Evolutionary conservation across 2,329 filamentous ascomycete species (phyloP).

Genomic region (Monilinia fructigena): DNA sequence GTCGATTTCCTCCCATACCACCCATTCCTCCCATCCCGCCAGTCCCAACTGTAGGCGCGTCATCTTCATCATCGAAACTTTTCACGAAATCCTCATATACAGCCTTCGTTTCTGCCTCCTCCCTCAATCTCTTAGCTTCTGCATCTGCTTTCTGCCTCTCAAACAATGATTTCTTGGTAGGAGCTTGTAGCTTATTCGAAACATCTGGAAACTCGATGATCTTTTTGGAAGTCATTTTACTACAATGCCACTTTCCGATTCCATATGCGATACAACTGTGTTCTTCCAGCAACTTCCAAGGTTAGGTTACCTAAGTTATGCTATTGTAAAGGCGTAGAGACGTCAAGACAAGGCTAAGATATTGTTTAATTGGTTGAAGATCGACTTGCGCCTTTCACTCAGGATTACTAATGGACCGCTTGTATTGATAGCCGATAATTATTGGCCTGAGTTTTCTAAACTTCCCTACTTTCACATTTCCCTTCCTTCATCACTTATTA

Average conservation of each 20-base stretch:
- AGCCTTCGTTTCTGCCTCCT: slow-evolving; percentile 82
- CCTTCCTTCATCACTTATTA: neutral
- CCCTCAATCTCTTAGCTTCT: slow-evolving; percentile 80
- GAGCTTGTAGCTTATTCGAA: slow-evolving; percentile 73
- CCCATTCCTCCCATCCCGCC: slow-evolving; percentile 29
- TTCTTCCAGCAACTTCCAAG: too few species aligned
- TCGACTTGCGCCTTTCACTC: slow-evolving; percentile 1
- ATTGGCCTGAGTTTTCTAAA: neutral
- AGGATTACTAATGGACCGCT: slow-evolving; percentile 4
- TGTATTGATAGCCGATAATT: slow-evolving; percentile 5
- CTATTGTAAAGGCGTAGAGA: neutral
- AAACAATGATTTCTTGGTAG: slow-evolving; percentile 81
- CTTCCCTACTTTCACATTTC: neutral
- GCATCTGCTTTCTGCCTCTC: slow-evolving; percentile 86
- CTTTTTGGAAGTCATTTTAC: slow-evolving; percentile 32
- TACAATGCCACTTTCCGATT: neutral
- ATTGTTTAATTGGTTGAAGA: slow-evolving; percentile 11
- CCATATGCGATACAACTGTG: slow-evolving; percentile 1
- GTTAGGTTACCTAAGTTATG: neutral
- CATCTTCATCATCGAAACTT: slow-evolving; percentile 63
- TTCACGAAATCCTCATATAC: slow-evolving; percentile 87
- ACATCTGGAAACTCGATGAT: slow-evolving; percentile 63
- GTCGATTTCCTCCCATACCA: slow-evolving; percentile 36
- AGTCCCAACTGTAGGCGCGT: slow-evolving; percentile 33
- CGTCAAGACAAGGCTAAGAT: slow-evolving; percentile 10